phyloP scores from a whole-genome alignment of 164 flowering plant genomes.

The Magnolia officinalis region DNA sequence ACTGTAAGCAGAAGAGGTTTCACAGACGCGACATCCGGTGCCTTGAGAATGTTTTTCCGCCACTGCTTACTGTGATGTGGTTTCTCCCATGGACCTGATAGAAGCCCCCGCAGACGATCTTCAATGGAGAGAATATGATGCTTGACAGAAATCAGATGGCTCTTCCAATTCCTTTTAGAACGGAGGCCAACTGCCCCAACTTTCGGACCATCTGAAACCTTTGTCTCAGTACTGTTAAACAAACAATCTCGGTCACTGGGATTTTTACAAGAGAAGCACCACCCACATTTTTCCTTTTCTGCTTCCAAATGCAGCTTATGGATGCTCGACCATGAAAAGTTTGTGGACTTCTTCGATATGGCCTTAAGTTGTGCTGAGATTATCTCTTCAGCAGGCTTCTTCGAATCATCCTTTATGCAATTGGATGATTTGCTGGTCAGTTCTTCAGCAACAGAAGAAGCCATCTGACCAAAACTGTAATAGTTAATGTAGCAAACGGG shows the following conservation, averaged over 20 bases:
- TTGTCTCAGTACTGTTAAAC: constrained; percentile 30
- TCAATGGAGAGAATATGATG: constrained; percentile 58
- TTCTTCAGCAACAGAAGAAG: constrained; percentile 59
- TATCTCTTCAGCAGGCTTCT: constrained; percentile 51
- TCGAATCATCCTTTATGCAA: constrained; percentile 24
- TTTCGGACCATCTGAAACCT: constrained; percentile 30
- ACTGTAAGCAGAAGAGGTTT: constrained; percentile 64
- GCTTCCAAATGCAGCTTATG: constrained; percentile 25
- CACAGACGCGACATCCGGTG: constrained; percentile 44
- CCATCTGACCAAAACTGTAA: constrained; percentile 64
- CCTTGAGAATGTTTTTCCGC: constrained; percentile 50
- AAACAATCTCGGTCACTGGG: constrained; percentile 61
- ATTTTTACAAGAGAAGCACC: constrained; percentile 84
- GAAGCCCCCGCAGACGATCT: constrained; percentile 75
- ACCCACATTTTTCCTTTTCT: constrained; percentile 80
- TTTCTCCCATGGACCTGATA: constrained; percentile 86
- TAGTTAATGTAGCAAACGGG: constrained; percentile 46
- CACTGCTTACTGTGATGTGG: constrained; percentile 55
- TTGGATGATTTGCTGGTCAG: constrained; percentile 42
- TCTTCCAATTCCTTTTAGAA: constrained; percentile 32
- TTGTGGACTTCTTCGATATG: constrained; percentile 41
- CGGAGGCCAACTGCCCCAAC: constrained; percentile 29
- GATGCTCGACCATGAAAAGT: constrained; percentile 57
- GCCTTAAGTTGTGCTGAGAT: constrained; percentile 55
- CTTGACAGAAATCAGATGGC: constrained; percentile 57